These are phyloP conservation scores for Fusarium chuoi DNA, from an alignment of 2,329 filamentous ascomycete species.

Conservation along the genomic window DNA sequence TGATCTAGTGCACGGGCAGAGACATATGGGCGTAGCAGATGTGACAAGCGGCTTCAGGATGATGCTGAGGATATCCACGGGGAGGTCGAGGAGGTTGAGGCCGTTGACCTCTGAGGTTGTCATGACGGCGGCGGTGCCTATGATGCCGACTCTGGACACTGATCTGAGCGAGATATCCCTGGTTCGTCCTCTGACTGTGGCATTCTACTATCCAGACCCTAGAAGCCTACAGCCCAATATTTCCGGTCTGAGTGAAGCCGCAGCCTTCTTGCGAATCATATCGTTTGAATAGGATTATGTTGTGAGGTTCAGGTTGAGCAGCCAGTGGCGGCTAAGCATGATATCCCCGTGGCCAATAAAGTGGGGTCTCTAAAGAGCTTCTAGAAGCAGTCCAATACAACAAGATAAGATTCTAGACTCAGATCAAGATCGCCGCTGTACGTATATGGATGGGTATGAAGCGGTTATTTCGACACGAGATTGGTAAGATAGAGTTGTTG, in stretches of 20 bases:
- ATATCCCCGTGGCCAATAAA: constrained; percentile 2
- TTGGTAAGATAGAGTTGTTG: neutral
- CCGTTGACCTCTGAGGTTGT: constrained; percentile 6
- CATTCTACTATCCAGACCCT: constrained; percentile 1
- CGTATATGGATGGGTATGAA: too few species aligned
- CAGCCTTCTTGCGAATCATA: neutral
- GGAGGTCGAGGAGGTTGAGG: constrained; percentile 49
- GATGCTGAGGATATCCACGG: constrained; percentile 47
- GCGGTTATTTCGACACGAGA: neutral
- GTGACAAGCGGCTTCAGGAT: constrained; percentile 47
- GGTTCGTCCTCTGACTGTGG: neutral
- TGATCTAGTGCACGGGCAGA: constrained; percentile 45
- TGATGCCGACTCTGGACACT: constrained; percentile 1
- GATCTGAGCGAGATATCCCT: neutral
- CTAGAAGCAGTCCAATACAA: neutral
- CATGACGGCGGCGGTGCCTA: constrained; percentile 11
- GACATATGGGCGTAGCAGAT: constrained; percentile 33
- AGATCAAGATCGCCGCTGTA: neutral
- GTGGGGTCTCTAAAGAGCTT: neutral
- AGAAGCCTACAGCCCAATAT: neutral
- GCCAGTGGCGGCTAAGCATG: constrained; percentile 5
- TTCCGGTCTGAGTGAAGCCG: neutral
- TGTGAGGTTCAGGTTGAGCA: constrained; percentile 1
- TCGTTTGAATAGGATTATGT: neutral
- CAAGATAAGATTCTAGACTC: neutral